Percentiles rank a stretch among this genome's conserved stretches.
These are phyloP conservation scores for Sugiyamaella marilandica DNA, from an alignment of 805 yeast species.

Conservation along the genomic window DNA sequence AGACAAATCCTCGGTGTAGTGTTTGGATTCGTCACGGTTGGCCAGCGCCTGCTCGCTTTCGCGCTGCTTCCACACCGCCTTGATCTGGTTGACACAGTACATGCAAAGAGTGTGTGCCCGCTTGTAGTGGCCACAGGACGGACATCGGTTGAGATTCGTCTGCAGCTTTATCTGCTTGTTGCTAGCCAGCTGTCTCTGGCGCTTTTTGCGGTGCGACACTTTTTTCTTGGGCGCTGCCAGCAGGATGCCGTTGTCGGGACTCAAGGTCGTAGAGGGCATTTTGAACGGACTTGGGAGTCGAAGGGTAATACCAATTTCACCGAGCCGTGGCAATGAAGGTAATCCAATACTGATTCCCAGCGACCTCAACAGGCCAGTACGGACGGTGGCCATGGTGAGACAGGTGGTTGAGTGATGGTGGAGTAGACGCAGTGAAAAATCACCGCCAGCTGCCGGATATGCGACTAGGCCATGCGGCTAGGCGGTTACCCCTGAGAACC, in stretches of 20 bases:
- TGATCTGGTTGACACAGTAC: constrained; percentile 84
- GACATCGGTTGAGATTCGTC: constrained; percentile 80
- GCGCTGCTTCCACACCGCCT: constrained; percentile 56
- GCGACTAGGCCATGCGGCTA: no score
- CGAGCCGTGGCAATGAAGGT: constrained; percentile 17
- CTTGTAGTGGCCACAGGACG: constrained; percentile 91
- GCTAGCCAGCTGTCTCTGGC: constrained; percentile 78
- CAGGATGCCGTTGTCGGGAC: constrained; percentile 61
- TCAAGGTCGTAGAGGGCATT: not conserved
- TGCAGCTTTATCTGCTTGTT: constrained; percentile 73
- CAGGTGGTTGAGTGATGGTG: no score
- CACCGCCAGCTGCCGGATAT: no score
- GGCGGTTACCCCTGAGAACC: no score
- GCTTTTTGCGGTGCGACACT: constrained; percentile 77
- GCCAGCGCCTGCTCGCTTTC: constrained; percentile 22
- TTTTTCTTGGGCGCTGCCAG: constrained; percentile 94
- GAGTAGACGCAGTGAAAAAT: no score
- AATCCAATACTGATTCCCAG: constrained; percentile 7
- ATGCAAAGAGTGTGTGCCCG: constrained; percentile 87
- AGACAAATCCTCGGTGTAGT: constrained; percentile 37
- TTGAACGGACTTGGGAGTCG: constrained; percentile 9
- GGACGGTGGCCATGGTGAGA: not conserved
- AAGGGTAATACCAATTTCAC: constrained; percentile 11
- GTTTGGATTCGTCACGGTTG: constrained; percentile 20
- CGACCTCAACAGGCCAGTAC: not conserved